Conservation (phyloP, 192 early-diverging fungal species). For the Rhizophagus clarus region DNA sequence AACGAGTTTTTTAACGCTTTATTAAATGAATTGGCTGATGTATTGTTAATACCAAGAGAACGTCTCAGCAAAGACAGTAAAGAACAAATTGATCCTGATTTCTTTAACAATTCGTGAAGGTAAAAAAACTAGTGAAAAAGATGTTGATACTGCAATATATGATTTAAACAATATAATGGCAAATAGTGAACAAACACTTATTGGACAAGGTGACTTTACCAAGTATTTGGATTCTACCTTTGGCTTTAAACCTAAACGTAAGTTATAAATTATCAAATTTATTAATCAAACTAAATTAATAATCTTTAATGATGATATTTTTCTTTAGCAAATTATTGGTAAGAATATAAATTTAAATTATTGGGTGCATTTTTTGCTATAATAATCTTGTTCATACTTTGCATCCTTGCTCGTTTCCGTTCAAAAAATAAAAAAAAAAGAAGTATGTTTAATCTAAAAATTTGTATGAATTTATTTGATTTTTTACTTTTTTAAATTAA, state of each 20-base stretch:
- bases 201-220: too few species aligned
- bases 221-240: too few species aligned
- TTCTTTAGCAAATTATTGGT: constrained; percentile 6
- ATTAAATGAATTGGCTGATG: neutral
- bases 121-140: neutral
- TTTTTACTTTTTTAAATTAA: too few species aligned
- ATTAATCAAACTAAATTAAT: too few species aligned
- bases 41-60: neutral
- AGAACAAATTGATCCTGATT: neutral
- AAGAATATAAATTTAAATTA: constrained; percentile 9
- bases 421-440: too few species aligned
- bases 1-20: neutral
- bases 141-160: neutral
- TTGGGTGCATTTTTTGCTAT: neutral
- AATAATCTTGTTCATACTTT: neutral
- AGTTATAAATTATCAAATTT: too few species aligned
- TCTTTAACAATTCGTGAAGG: neutral
- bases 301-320: too few species aligned
- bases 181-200: too few species aligned
- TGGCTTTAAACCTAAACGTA: too few species aligned
- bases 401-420: neutral
- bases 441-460: too few species aligned
- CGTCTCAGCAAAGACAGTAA: neutral
- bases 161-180: neutral
- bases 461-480: neutral